A percentile compares a stretch with the other conserved stretches of the same genome.
phyloP scores from a whole-genome alignment of 2,329 filamentous ascomycete species.

The Aspergillus neoniger region DNA sequence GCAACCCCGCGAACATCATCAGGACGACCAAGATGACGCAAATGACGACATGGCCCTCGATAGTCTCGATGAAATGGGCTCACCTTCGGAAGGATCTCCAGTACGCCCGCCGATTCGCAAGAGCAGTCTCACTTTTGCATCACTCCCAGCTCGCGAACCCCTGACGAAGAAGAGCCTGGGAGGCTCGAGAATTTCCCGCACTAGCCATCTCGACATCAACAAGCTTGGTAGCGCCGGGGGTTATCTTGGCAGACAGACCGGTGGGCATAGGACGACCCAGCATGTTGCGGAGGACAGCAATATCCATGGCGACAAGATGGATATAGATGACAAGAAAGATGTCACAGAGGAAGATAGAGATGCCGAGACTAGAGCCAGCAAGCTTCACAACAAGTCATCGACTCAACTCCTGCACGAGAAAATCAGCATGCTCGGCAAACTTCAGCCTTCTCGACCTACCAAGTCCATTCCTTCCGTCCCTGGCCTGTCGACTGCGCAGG shows the following conservation, averaged over 20 bases:
- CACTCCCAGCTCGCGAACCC: constrained; percentile 86
- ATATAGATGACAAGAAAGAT: constrained; percentile 58
- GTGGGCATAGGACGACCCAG: constrained; percentile 53
- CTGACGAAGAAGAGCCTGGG: constrained; percentile 83
- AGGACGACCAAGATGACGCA: constrained; percentile 26
- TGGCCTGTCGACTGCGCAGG: constrained; percentile 31
- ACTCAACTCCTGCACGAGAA: constrained; percentile 90
- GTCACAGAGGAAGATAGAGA: constrained; percentile 51
- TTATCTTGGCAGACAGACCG: constrained; percentile 71
- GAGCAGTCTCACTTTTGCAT: constrained; percentile 92
- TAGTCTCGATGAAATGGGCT: constrained; percentile 49
- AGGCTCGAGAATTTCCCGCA: constrained; percentile 67
- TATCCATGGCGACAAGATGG: constrained; percentile 48
- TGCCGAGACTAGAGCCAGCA: constrained; percentile 53
- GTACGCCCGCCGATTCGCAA: constrained; percentile 75
- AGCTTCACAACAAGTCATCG: constrained; percentile 80
- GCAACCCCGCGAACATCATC: constrained; percentile 11
- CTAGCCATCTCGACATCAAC: constrained; percentile 71
- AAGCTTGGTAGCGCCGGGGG: constrained; percentile 51
- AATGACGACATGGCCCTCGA: constrained; percentile 39
- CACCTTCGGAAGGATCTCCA: constrained; percentile 51
- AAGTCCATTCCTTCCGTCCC: constrained; percentile 47
- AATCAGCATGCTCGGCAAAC: constrained; percentile 72
- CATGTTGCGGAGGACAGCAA: constrained; percentile 45
- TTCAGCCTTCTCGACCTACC: constrained; percentile 48